A percentile compares a stretch with the other conserved stretches of the same genome.
Conservation (phyloP, 306 rosid species). For the Vigna unguiculata region DNA sequence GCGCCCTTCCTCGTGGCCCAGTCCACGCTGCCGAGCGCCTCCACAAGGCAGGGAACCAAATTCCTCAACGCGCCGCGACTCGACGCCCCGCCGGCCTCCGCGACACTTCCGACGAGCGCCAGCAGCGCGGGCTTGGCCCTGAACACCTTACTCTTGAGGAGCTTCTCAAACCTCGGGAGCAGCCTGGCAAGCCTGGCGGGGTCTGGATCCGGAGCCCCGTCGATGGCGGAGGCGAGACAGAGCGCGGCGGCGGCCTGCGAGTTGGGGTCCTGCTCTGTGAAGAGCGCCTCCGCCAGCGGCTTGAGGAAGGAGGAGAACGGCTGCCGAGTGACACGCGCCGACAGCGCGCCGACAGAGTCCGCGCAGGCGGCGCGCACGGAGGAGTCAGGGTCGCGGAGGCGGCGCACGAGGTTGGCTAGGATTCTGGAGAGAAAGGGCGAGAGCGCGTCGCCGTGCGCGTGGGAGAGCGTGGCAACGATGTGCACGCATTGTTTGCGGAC, state of each 20-base stretch:
- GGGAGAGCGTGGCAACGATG: conserved; percentile 61
- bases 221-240: conserved; percentile 72
- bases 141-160: conserved; percentile 67
- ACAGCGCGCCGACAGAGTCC: conserved; percentile 61
- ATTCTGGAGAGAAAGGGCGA: conserved; percentile 69
- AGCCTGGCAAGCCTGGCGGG: conserved; percentile 66
- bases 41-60: conserved; percentile 66
- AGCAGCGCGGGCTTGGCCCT: conserved; percentile 82
- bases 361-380: conserved; percentile 80
- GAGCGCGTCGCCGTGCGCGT: conserved; percentile 66
- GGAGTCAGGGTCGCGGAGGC: conserved; percentile 84
- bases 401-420: conserved; percentile 59
- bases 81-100: conserved; percentile 66
- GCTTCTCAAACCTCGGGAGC: conserved; percentile 70
- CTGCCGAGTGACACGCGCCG: conserved; percentile 59
- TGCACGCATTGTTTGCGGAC: conserved; percentile 76
- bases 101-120: conserved; percentile 62
- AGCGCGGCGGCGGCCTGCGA: conserved; percentile 79
- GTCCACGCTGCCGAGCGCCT: conserved; percentile 60
- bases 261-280: conserved; percentile 77
- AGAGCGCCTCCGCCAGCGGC: conserved; percentile 71
- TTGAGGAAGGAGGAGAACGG: conserved; percentile 66
- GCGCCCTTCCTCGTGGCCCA: conserved; percentile 87
- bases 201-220: conserved; percentile 67
- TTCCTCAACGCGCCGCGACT: conserved; percentile 53